A percentile compares a stretch with the other conserved stretches of the same genome.
These are phyloP conservation scores for Dactylella cylindrospora DNA, from an alignment of 2,329 filamentous ascomycete species.

Conservation along the genomic window DNA sequence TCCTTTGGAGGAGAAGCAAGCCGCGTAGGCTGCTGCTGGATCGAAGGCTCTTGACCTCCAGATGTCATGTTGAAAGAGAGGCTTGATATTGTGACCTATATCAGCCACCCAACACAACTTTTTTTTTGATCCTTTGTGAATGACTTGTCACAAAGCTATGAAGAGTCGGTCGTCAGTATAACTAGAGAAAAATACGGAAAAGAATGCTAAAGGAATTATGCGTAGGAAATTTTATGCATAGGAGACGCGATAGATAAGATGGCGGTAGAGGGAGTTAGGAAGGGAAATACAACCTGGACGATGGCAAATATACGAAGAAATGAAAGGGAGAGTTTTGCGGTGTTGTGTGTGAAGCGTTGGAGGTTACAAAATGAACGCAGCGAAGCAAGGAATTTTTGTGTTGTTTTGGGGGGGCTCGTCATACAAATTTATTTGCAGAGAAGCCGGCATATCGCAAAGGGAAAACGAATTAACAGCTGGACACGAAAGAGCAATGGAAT, in stretches of 20 bases:
- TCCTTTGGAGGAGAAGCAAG: constrained; percentile 38
- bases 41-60: constrained; percentile 28
- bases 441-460: constrained; percentile 6
- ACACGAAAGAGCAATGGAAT: constrained; percentile 1
- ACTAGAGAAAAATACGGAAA: not conserved
- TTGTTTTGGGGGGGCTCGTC: constrained; percentile 11
- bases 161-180: not conserved
- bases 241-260: no score
- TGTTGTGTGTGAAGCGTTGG: constrained; percentile 1
- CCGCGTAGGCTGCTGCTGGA: constrained; percentile 17
- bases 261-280: not conserved
- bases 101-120: constrained; percentile 2
- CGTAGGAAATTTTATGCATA: constrained; percentile 1
- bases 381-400: constrained; percentile 18
- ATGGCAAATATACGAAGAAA: not conserved
- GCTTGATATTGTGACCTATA: constrained; percentile 3
- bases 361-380: constrained; percentile 12
- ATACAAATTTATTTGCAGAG: constrained; percentile 6
- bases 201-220: not conserved
- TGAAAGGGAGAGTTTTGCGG: not conserved
- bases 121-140: not conserved
- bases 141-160: not conserved
- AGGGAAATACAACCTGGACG: not conserved
- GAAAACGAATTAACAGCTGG: constrained; percentile 5
- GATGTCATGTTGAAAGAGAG: constrained; percentile 23